A percentile compares a stretch with the other conserved stretches of the same genome.
phyloP scores from a whole-genome alignment of 75 land plant species.

The Pinus tabuliformis region DNA sequence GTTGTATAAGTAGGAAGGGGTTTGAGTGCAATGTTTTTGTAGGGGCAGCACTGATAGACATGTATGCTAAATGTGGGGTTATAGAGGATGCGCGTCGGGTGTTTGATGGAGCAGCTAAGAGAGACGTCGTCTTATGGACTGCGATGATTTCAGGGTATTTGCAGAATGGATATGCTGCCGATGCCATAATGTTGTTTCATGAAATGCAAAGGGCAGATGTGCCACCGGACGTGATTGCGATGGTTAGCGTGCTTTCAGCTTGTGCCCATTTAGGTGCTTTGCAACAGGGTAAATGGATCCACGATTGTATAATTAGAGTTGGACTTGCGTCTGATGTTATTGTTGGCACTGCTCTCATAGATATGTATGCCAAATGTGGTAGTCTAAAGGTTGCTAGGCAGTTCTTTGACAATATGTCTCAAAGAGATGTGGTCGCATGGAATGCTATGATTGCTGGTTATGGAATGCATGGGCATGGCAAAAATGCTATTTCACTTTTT shows the following conservation, averaged over 20 bases:
- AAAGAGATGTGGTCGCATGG: slow-evolving; percentile 50
- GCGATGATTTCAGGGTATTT: slow-evolving; percentile 60
- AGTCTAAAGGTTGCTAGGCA: slow-evolving; percentile 20
- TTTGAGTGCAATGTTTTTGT: slow-evolving; percentile 9
- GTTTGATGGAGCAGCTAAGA: neutral
- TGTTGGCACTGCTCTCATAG: slow-evolving; percentile 39
- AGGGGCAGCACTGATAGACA: slow-evolving; percentile 10
- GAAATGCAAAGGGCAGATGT: slow-evolving; percentile 16
- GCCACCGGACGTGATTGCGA: slow-evolving; percentile 41
- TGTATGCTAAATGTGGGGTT: slow-evolving; percentile 23
- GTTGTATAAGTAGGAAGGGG: neutral
- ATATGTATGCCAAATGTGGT: slow-evolving; percentile 64
- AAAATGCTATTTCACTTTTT: slow-evolving; percentile 36
- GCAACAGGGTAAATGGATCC: slow-evolving; percentile 21
- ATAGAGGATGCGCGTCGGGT: slow-evolving; percentile 13
- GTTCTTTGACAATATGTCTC: slow-evolving; percentile 30
- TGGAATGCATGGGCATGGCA: slow-evolving; percentile 44
- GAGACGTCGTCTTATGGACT: slow-evolving; percentile 61
- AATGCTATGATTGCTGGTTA: slow-evolving; percentile 49
- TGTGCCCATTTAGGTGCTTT: slow-evolving; percentile 28
- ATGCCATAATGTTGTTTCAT: slow-evolving; percentile 31
- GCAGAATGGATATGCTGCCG: slow-evolving; percentile 33
- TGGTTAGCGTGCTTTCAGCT: slow-evolving; percentile 47
- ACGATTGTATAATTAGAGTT: slow-evolving; percentile 25
- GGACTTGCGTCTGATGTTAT: slow-evolving; percentile 38